Evolutionary conservation across 495 filamentous ascomycete species (phyloP), one percentile per base, ranked within the genome.

Genomic region (Xylaria scruposa): DNA sequence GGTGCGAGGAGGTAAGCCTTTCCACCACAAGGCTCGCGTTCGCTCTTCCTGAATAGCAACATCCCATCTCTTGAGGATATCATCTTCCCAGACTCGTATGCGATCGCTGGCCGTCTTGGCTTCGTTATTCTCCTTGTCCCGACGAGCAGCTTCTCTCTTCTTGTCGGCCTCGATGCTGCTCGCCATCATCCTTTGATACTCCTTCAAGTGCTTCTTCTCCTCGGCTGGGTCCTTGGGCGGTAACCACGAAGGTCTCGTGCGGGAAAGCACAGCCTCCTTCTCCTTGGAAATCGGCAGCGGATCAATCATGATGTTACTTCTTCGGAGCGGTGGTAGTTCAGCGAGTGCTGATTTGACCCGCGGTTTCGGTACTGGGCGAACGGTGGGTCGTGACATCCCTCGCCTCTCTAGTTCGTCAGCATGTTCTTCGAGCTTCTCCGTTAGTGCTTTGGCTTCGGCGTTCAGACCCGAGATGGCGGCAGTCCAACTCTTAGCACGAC

Each of bases 141-240:
- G 81, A 54, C 83, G 85, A 38, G 85, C 81, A 10, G 81, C 83
- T 66, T 90, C 85, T 13, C 85, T 83, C 56, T 85, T 88, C 58
- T 85, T 84, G 31, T 90, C 87, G 56, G 91, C 88, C 81, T 97
- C 94, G 42, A 89, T 82, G 60, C 93, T 92, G 67, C 88, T 87
- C 0, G 90, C 90, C 93, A 97, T 97, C 93, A 99, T 98, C 76
- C 86, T 89, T 79, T 97, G 92, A 76, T 97, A 99, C 79, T 98
- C 93, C 77, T 88, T 95, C 67, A 99, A 73, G 77, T 99, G 96
- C 68, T 90, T 91, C 79, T 89, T 95, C 81, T 99, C 96, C 79
- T 99, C 96, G 61, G 92, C 93, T 33, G 93, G 94, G 71, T 93
- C 90, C 81, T 99, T 98, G 0, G 96, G 96, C 8, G 96, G 96